Evolutionary conservation across 352 stramenopile genomes (phyloP).

Genomic region (Aphanomyces stellatus): DNA sequence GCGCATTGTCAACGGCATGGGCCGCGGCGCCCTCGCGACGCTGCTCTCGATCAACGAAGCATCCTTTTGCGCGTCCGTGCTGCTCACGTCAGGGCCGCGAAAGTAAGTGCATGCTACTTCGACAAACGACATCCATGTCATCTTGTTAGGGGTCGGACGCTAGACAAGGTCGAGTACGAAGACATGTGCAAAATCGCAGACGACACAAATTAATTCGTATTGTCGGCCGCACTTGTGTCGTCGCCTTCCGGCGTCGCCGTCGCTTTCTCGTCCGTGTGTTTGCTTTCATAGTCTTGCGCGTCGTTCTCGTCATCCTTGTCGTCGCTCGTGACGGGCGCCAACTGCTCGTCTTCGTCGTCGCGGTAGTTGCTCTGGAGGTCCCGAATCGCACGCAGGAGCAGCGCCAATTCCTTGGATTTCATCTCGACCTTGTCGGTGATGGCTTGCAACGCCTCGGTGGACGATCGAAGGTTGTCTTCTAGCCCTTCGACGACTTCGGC

Average conservation of each 20-base stretch:
- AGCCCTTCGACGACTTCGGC: conserved; percentile 29
- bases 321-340: conserved; percentile 29
- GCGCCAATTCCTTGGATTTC: conserved; percentile 67
- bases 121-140: not conserved
- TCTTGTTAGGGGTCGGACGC: conserved; percentile 38
- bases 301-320: conserved; percentile 77
- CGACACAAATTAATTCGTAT: not conserved
- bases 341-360: conserved; percentile 53
- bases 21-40: conserved; percentile 45
- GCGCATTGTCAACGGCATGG: conserved; percentile 68
- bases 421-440: conserved; percentile 59
- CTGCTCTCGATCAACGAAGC: conserved; percentile 65
- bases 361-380: conserved; percentile 72
- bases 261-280: too few relatives aligned
- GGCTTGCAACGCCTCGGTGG: conserved; percentile 37
- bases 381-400: conserved; percentile 78
- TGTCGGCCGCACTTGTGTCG: not conserved
- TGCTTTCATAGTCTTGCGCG: conserved; percentile 20
- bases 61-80: conserved; percentile 55
- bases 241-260: not conserved
- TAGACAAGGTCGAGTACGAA: conserved; percentile 76
- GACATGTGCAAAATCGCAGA: conserved; percentile 67
- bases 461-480: conserved; percentile 48
- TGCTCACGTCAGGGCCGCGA: conserved; percentile 48
- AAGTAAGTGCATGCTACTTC: conserved; percentile 28